Percentiles rank a stretch among this genome's conserved stretches.
Evolutionary conservation across 2,329 filamentous ascomycete genomes (phyloP).

Genomic region (Fusarium chlamydosporum): DNA sequence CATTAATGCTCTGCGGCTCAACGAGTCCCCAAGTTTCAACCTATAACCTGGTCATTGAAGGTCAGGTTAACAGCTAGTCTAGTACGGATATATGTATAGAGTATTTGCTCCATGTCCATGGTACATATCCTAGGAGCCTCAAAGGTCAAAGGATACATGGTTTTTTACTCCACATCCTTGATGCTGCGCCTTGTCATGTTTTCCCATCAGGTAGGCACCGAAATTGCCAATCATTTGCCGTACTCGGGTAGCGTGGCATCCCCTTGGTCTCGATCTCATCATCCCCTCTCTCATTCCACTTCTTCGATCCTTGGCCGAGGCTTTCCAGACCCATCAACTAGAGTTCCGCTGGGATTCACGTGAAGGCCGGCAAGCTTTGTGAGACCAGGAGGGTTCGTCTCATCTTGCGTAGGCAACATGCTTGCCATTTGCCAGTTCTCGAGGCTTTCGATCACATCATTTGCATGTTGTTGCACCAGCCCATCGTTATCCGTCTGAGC

Average conservation of each 20-base stretch:
- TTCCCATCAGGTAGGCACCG: slow-evolving; percentile 42
- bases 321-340: slow-evolving; percentile 47
- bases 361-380: slow-evolving; percentile 58
- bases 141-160: slow-evolving; percentile 16
- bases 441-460: slow-evolving; percentile 75
- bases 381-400: slow-evolving; percentile 46
- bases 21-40: slow-evolving; percentile 1
- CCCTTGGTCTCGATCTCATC: slow-evolving; percentile 25
- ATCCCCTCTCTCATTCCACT: slow-evolving; percentile 64
- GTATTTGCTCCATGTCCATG: background rate
- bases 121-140: slow-evolving; percentile 13
- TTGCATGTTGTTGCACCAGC: slow-evolving; percentile 76
- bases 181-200: slow-evolving; percentile 36
- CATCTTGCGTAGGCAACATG: slow-evolving; percentile 58
- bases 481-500: slow-evolving; percentile 75
- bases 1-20: slow-evolving; percentile 18
- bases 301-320: slow-evolving; percentile 69
- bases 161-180: slow-evolving; percentile 34
- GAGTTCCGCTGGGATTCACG: slow-evolving; percentile 52
- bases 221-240: slow-evolving; percentile 47
- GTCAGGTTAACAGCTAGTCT: slow-evolving; percentile 3
- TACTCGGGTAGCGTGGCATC: slow-evolving; percentile 34
- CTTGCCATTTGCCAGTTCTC: slow-evolving; percentile 71
- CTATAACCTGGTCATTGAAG: slow-evolving; percentile 6
- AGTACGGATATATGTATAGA: background rate